A percentile compares a stretch with the other conserved stretches of the same genome.
These are phyloP conservation scores for Pleodorina starrii DNA, from an alignment of 139 green algal species.

Conservation along the genomic window DNA sequence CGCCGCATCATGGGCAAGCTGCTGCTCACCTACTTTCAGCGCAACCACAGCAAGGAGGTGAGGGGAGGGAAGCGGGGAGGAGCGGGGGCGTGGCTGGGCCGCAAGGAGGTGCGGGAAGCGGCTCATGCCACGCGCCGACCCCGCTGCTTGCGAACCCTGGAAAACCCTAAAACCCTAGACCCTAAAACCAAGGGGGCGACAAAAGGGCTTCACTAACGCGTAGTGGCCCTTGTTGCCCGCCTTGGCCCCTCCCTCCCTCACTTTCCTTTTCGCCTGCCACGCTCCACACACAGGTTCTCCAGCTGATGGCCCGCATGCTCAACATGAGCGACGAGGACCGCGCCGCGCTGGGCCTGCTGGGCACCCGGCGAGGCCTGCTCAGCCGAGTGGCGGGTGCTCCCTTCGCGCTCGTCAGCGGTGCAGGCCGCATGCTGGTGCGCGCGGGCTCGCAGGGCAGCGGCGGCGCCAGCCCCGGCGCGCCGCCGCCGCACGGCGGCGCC, in stretches of 20 bases:
- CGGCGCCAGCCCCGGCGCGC: not conserved
- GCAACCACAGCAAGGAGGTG: slow-evolving; percentile 59
- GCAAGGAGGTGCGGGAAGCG: not conserved
- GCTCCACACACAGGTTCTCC: no score
- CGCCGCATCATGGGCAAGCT: slow-evolving; percentile 77
- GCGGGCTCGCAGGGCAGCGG: not conserved
- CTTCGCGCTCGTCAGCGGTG: slow-evolving; percentile 55
- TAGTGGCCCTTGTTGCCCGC: no score
- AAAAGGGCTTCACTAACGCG: no score
- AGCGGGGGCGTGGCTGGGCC: not conserved
- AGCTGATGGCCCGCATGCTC: slow-evolving; percentile 65
- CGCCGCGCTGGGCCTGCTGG: slow-evolving; percentile 43
- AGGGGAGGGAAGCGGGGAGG: not conserved
- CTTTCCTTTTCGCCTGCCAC: no score
- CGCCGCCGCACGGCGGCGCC: not conserved
- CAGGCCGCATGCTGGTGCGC: slow-evolving; percentile 45
- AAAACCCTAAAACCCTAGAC: no score
- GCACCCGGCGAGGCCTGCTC: slow-evolving; percentile 52
- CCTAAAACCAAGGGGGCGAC: no score
- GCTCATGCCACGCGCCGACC: no score
- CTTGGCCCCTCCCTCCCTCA: no score
- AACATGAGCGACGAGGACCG: slow-evolving; percentile 71
- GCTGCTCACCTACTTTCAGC: slow-evolving; percentile 80
- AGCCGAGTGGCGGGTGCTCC: slow-evolving; percentile 53
- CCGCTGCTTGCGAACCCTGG: no score